A percentile compares a stretch with the other conserved stretches of the same genome.
Conservation (phyloP, 2,329 filamentous ascomycete genomes). For the Cladophialophora psammophila region DNA sequence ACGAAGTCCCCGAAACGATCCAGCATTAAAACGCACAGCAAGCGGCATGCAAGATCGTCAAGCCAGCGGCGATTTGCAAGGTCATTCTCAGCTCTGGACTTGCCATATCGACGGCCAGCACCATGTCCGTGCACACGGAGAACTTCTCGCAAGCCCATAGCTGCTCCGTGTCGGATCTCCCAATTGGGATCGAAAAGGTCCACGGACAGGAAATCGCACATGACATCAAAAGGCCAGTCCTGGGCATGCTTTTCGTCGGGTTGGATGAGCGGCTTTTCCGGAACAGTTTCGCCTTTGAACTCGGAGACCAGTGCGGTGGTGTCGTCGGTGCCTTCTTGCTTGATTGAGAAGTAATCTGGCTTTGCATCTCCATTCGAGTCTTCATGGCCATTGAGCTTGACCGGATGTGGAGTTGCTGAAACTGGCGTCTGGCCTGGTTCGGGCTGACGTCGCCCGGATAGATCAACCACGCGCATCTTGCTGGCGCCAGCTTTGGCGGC, state of each 20-base stretch:
- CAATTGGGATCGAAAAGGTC: conserved; percentile 93
- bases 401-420: conserved; percentile 60
- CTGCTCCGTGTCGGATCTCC: conserved; percentile 95
- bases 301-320: conserved; percentile 92
- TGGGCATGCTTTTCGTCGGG: conserved; percentile 77
- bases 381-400: conserved; percentile 67
- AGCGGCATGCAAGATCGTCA: conserved; percentile 90
- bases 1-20: conserved; percentile 98
- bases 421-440: conserved; percentile 64
- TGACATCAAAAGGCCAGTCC: conserved; percentile 92
- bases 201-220: conserved; percentile 92
- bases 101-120: conserved; percentile 78
- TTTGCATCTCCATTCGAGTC: conserved; percentile 68
- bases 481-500: conserved; percentile 88
- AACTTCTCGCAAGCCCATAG: conserved; percentile 91
- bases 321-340: conserved; percentile 81
- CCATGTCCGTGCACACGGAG: conserved; percentile 89
- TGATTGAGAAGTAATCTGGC: conserved; percentile 88
- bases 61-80: conserved; percentile 82
- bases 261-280: conserved; percentile 86
- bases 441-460: conserved; percentile 72
- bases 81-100: conserved; percentile 77
- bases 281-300: conserved; percentile 83
- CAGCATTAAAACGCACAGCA: conserved; percentile 95
- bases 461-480: conserved; percentile 87